Evolutionary conservation across 495 filamentous ascomycete genomes (phyloP), one percentile per base, ranked within the genome.

Genomic region (Daldinia childiae): DNA sequence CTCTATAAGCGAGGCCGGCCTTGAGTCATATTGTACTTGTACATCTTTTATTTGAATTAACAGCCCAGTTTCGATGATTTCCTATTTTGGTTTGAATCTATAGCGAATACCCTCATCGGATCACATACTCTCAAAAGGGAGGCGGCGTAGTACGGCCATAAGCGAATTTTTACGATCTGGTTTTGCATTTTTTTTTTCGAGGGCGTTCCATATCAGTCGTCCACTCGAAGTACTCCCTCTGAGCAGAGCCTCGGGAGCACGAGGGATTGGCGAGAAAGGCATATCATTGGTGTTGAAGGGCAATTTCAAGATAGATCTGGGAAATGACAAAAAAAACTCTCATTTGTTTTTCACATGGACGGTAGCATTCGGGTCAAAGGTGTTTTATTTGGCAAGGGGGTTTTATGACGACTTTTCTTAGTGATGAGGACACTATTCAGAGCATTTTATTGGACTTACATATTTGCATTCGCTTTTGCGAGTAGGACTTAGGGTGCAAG

Each of bases 211-310:
- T 66, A 66, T 51, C 62, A 51, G 38, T 51, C 61, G 26, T 62
- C 36, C 43, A 45, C 58, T 64, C 32, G 29, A 19, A 34, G 61
- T 54, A 24, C 19, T 59, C 48, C 58, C 62, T 58, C 39, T 27
- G 63, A 65, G 66, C 64, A 67, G 52, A 62, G 66, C 29, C 39
- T 64, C 52, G 58, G 58, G 38, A 61, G 41, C 62, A 63, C 26
- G 38, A 29, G 48, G 61, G 61, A 58, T 54, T 36, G 43, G 62
- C 41, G 66, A 52, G 71, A 58, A 50, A 67, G 68, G 76, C 76
- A 78, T 78, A 71, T 64, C 63, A 72, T 50, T 61, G 76, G 76
- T 78, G 74, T 78, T 75, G 62, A 69, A 70, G 71, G 74, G 74
- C 54, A 68, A 52, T 58, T 50, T 58, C 58, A 58, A 67, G 72